Evolutionary conservation across 2,329 filamentous ascomycete species (phyloP).

Genomic region (Microsporum canis): DNA sequence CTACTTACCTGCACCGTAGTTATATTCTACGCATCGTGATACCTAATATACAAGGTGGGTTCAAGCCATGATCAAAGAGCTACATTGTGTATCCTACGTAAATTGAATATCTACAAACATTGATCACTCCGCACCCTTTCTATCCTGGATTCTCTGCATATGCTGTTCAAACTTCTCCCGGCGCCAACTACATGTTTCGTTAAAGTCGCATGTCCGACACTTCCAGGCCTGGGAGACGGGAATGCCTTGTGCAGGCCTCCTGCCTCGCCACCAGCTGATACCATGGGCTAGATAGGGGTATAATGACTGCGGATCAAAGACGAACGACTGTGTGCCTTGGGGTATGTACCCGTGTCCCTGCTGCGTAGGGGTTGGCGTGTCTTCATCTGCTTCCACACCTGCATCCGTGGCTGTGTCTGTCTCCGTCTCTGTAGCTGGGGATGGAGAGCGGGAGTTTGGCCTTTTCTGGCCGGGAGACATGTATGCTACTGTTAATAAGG

Average conservation of each 20-base stretch:
- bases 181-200: conserved; percentile 67
- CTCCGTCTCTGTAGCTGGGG: neutral
- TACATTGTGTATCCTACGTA: neutral
- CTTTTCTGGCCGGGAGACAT: conserved; percentile 22
- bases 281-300: conserved; percentile 56
- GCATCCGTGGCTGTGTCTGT: neutral
- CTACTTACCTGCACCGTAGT: no score
- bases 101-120: neutral
- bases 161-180: conserved; percentile 38
- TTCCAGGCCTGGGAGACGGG: conserved; percentile 78
- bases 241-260: conserved; percentile 61
- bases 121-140: neutral
- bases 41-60: no score
- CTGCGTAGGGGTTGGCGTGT: conserved; percentile 14
- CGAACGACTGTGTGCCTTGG: conserved; percentile 48
- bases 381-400: neutral
- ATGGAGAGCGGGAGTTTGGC: neutral
- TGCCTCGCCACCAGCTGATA: conserved; percentile 81
- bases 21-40: no score
- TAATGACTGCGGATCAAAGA: conserved; percentile 54
- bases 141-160: conserved; percentile 44
- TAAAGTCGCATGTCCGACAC: conserved; percentile 75
- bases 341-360: conserved; percentile 21
- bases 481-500: conserved; percentile 35
- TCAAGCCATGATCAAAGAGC: no score